Percentiles rank a stretch among this genome's conserved stretches.
Evolutionary conservation across 2,329 filamentous ascomycete species (phyloP).

Genomic region (Nannizziopsis arthrosporioides): DNA sequence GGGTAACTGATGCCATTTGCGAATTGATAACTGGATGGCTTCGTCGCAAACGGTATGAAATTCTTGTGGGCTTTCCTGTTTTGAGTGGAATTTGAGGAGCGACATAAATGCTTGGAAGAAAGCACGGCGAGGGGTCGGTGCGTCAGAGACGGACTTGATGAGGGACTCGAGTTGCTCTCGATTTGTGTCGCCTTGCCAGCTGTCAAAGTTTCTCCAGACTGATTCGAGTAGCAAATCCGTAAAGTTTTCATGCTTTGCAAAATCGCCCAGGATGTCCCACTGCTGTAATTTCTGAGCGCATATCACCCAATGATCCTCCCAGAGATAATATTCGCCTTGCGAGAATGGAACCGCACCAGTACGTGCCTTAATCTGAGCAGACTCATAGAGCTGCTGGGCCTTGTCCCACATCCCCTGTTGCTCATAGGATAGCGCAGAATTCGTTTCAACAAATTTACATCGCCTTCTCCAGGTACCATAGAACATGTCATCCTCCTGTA

Average conservation of each 20-base stretch:
- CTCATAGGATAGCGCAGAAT: constrained; percentile 92
- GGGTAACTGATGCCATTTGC: constrained; percentile 98
- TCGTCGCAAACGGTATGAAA: constrained; percentile 90
- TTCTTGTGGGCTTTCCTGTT: constrained; percentile 65
- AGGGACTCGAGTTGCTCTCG: constrained; percentile 82
- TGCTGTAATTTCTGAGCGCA: constrained; percentile 97
- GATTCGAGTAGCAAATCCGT: constrained; percentile 92
- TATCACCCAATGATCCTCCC: constrained; percentile 98
- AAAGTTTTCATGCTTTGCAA: constrained; percentile 97
- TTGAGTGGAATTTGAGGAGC: constrained; percentile 83
- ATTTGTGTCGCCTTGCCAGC: constrained; percentile 78
- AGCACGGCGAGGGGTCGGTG: constrained; percentile 79
- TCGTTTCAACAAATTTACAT: constrained; percentile 94
- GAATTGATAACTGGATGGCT: constrained; percentile 89
- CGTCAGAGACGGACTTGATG: constrained; percentile 95
- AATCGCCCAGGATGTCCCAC: constrained; percentile 96
- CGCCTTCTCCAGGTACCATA: constrained; percentile 93
- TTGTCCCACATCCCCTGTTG: constrained; percentile 99
- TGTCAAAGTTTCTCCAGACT: constrained; percentile 89
- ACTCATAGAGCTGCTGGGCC: constrained; percentile 91
- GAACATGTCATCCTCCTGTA: constrained; percentile 94
- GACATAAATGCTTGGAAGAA: constrained; percentile 99
- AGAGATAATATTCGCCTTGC: constrained; percentile 93
- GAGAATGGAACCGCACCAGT: constrained; percentile 95
- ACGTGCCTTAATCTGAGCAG: constrained; percentile 89